Conservation (phyloP, 495 filamentous ascomycete genomes). For the Penicillium maclennaniae region DNA sequence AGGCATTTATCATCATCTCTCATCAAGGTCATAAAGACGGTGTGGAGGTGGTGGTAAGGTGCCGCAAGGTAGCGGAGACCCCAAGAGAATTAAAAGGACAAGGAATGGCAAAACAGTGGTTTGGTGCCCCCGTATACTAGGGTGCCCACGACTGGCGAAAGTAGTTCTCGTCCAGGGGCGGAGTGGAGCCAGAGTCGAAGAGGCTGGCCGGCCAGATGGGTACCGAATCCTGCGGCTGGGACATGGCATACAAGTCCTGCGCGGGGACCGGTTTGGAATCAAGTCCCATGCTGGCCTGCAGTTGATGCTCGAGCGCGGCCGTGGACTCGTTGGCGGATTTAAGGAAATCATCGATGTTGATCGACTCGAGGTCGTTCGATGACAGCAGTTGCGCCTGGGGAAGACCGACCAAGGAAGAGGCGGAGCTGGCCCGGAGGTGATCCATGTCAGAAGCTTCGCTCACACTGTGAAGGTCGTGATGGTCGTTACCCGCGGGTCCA, state of each 20-base stretch:
- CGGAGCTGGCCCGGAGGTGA: slow-evolving; percentile 49
- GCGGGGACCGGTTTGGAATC: slow-evolving; percentile 35
- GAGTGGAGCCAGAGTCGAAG: slow-evolving; percentile 31
- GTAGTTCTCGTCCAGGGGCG: slow-evolving; percentile 35
- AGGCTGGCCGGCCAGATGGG: slow-evolving; percentile 38
- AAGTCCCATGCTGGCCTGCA: slow-evolving; percentile 43
- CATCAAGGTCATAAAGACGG: slow-evolving; percentile 52
- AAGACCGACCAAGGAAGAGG: slow-evolving; percentile 52
- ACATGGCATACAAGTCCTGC: slow-evolving; percentile 33
- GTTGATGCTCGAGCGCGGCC: slow-evolving; percentile 44
- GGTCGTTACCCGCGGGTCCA: slow-evolving; percentile 30
- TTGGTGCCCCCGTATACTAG: slow-evolving; percentile 20
- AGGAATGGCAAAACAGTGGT: slow-evolving; percentile 15
- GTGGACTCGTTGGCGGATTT: slow-evolving; percentile 47
- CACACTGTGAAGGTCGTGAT: slow-evolving; percentile 46
- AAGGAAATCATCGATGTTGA: slow-evolving; percentile 64
- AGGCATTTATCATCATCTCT: slow-evolving; percentile 53
- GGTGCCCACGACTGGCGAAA: slow-evolving; percentile 37
- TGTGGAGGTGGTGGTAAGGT: slow-evolving; percentile 48
- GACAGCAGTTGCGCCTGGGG: slow-evolving; percentile 49
- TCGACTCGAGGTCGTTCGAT: slow-evolving; percentile 51
- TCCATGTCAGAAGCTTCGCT: slow-evolving; percentile 55
- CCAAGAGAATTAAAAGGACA: slow-evolving; percentile 12
- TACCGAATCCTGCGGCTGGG: slow-evolving; percentile 32
- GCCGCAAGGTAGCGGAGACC: slow-evolving; percentile 24